Conservation (phyloP, 2,329 filamentous ascomycete genomes). For the Sarocladiaceae sp. region DNA sequence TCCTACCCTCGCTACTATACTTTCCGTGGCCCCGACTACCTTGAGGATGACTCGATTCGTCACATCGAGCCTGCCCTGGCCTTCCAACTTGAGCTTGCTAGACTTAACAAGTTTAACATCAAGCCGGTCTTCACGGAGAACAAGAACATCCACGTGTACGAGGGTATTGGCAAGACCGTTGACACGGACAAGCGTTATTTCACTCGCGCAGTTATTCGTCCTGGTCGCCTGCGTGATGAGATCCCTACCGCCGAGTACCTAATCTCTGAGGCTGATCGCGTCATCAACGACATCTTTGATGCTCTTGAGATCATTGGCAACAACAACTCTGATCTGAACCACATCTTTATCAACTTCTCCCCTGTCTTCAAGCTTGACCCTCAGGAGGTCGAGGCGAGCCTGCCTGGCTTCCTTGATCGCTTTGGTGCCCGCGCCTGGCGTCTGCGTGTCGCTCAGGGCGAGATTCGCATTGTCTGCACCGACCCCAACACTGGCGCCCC, state of each 20-base stretch:
- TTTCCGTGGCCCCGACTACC: conserved; percentile 86
- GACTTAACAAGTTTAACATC: conserved; percentile 95
- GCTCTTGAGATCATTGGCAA: conserved; percentile 97
- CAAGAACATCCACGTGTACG: conserved; percentile 98
- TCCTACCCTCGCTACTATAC: conserved; percentile 97
- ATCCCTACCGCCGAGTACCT: conserved; percentile 98
- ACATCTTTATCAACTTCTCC: conserved; percentile 99
- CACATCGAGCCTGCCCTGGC: conserved; percentile 94
- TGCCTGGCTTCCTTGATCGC: conserved; percentile 91
- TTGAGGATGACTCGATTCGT: conserved; percentile 91
- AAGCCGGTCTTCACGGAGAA: conserved; percentile 98
- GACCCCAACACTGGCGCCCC: conserved; percentile 77
- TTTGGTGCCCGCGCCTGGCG: conserved; percentile 95
- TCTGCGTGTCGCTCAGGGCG: conserved; percentile 90
- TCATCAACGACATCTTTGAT: conserved; percentile 97
- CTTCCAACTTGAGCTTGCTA: conserved; percentile 95
- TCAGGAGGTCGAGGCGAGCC: conserved; percentile 81
- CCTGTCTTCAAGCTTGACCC: conserved; percentile 91
- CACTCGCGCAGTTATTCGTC: conserved; percentile 88
- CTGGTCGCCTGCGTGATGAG: conserved; percentile 89
- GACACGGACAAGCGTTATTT: conserved; percentile 99
- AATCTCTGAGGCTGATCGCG: conserved; percentile 90
- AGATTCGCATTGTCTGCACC: conserved; percentile 97
- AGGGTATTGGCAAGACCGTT: conserved; percentile 88
- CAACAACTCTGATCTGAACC: conserved; percentile 98